Base-by-base conservation (phyloP, 257 asterid species). In the Primulina huaijiensis region DNA sequence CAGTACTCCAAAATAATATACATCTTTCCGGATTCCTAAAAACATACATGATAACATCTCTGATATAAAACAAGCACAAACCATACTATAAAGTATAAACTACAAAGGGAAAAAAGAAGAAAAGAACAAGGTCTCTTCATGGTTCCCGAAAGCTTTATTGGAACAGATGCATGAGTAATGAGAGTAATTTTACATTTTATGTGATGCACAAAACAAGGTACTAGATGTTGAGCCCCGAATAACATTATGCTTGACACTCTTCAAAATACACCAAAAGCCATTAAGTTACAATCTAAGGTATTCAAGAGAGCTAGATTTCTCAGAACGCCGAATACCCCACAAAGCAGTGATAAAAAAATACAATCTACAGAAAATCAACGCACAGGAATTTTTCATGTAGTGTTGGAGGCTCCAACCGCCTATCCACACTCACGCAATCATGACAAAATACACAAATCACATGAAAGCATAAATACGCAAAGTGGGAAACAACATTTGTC, bases 1-100 rank as follows among this genome's bases (percentile, higher is more conserved):
- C 99, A 93, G 82, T 80, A 89, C 76, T 93, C 99, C 82, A 93
- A 77, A 78, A 93, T 75, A 73, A 93, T 90, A 76, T 89, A 91
- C 53, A 93, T 85, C 76, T 86, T 90, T 57, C 95, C 99, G 66
- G 89, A 64, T 76, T 93, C 99, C 99, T 93, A 78, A 73, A 70
- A 37, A 58, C 78, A 79, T 57, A 67, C 74, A 73, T 34, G 59
- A 65, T 8, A 64, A 68, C 27, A 75, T 50, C 40, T 43, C 57
- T 16, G 1, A 14, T 50, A 12, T 14, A 21, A 62, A 31, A 62
- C 50, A 62, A 62, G 31, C 8, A 33, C 29, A 3, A 2, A 12
- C 56, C 57, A 50, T 50, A 17, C 21, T 14, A 43, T 43, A 43
- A 43, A 17, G 8, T 14, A 43, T 43, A 43, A 43, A 43, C 19